Conservation (phyloP, 164 flowering plant genomes). For the Houttuynia cordata region DNA sequence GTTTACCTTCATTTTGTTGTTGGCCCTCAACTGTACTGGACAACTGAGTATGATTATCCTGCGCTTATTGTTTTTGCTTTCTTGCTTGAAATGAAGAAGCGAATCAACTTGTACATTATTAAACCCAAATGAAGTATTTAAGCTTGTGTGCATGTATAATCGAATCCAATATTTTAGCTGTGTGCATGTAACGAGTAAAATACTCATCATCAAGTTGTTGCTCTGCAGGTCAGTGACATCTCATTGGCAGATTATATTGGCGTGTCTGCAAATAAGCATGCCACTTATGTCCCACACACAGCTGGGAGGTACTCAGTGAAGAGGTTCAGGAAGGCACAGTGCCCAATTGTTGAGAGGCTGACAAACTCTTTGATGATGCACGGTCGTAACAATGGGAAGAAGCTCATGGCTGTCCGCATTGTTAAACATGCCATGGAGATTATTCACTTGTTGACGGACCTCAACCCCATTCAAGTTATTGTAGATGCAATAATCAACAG, state of each 20-base stretch:
- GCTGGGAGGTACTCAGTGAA: slow-evolving; percentile 23
- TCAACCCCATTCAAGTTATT: slow-evolving; percentile 26
- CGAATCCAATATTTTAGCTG: no score
- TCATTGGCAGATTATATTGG: slow-evolving; percentile 20
- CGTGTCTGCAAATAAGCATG: slow-evolving; percentile 16
- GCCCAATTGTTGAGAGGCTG: slow-evolving; percentile 27
- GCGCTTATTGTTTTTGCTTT: no score
- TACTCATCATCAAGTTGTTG: not conserved
- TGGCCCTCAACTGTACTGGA: no score
- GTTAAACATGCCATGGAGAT: slow-evolving; percentile 29
- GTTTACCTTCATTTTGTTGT: no score
- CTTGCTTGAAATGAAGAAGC: no score
- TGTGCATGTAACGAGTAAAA: not conserved
- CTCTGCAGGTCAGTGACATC: slow-evolving; percentile 17
- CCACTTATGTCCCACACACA: slow-evolving; percentile 23
- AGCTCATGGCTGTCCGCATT: slow-evolving; percentile 26
- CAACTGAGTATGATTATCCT: no score
- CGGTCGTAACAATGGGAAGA: slow-evolving; percentile 29
- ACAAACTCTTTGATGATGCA: slow-evolving; percentile 32
- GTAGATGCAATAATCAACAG: slow-evolving; percentile 32
- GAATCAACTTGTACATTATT: no score
- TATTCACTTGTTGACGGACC: slow-evolving; percentile 24
- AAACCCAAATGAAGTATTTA: no score
- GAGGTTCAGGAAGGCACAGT: slow-evolving; percentile 25
- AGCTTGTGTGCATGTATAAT: no score